A percentile compares a stretch with the other conserved stretches of the same genome.
phyloP scores from a whole-genome alignment of 2,329 filamentous ascomycete species.

The Colletotrichum gigasporum region DNA sequence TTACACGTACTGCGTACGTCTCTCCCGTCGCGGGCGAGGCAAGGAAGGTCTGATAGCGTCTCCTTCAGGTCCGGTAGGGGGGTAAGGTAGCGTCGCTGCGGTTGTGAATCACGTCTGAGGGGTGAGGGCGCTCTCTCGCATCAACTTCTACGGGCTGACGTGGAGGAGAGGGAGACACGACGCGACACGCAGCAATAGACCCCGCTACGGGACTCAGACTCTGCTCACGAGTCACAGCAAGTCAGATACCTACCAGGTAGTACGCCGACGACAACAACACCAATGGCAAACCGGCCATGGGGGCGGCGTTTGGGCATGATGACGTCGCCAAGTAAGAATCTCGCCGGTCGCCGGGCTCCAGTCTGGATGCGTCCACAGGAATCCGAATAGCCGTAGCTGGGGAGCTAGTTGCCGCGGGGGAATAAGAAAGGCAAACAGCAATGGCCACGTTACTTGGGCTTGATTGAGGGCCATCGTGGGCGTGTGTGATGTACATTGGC shows the following conservation, averaged over 20 bases:
- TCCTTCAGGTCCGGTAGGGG: too few relatives aligned
- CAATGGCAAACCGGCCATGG: constrained; percentile 5
- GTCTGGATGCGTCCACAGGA: background rate
- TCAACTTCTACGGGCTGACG: too few relatives aligned
- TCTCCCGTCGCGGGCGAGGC: too few relatives aligned
- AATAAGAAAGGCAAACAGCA: background rate
- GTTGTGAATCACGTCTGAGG: too few relatives aligned
- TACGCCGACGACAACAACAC: background rate
- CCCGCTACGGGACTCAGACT: background rate
- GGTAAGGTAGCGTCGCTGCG: too few relatives aligned
- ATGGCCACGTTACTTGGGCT: too few relatives aligned
- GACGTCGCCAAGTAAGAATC: constrained; percentile 8
- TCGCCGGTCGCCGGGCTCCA: constrained; percentile 3
- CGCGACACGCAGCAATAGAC: too few relatives aligned
- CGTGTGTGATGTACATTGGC: constrained; percentile 21
- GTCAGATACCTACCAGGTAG: background rate
- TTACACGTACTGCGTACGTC: too few relatives aligned
- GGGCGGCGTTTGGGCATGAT: constrained; percentile 10
- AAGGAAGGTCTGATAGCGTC: too few relatives aligned
- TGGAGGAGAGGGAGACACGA: too few relatives aligned
- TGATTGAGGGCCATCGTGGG: background rate
- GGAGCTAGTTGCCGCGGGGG: background rate
- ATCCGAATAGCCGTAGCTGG: constrained; percentile 5
- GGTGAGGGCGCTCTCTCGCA: too few relatives aligned
- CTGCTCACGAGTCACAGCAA: background rate